Evolutionary conservation across 768 basidiomycete genomes (phyloP), one percentile per base, ranked within the genome.

Genomic region (Holtermanniella nyarrowii): DNA sequence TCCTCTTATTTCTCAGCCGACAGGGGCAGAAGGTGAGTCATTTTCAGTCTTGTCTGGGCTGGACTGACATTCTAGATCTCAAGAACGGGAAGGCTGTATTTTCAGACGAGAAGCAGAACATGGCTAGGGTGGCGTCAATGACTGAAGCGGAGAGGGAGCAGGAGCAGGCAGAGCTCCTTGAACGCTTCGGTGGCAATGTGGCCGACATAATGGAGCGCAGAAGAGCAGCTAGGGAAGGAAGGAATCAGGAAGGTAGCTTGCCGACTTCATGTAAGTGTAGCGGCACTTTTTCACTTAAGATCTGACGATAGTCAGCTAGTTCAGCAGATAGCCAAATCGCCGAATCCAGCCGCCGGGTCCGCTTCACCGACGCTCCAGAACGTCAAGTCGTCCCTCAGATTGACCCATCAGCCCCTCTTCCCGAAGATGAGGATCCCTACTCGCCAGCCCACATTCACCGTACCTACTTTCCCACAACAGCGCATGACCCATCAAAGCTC

Each of bases 401-500:
- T 4, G 20, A 42, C 23, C 23, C 37, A 48, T 12, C 20, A 16
- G 13, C 43, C 16, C 13, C 26, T 37, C 13, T 45, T 45, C 37
- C 27, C 46, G 44, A 47, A 4, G 25, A 11, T 2, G 26, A 26
- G 13, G 69, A 73, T 57, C 84, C 84, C 63, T 86, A 85, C 4
- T 82, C 84, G 0, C 81, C 88, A 2, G 87, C 88, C 66, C 79
- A 84, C 62, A 90, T 93, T 51, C 83, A 87, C 22, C 77, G 76
- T 22, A 82, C 82, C 37, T 93, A 82, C 73, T 95, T 95, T 63
- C 86, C 90, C 0, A 70, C 78, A 50, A 79, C 80, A 1, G 77
- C 82, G 3, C 70, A 77, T 10, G 75, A 83, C 58, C 81, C 88
- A 57, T 82, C 88, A 4, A 81, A 79, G 44, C 74, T 95, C 7